These are phyloP conservation scores for Diophrys sp. DNA, from an alignment of 73 alveolate genomes.

Conservation along the genomic window DNA sequence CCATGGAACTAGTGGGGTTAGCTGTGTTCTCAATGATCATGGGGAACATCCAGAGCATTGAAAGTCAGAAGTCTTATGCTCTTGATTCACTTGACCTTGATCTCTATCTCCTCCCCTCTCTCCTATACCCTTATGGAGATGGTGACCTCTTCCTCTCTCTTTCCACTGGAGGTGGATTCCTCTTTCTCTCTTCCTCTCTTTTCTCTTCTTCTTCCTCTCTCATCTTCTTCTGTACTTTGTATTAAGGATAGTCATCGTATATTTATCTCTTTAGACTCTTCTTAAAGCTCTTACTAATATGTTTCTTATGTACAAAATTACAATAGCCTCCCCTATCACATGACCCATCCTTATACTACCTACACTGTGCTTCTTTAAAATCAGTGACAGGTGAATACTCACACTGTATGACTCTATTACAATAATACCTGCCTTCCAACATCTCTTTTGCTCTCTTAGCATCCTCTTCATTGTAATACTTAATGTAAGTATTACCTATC, in stretches of 20 bases:
- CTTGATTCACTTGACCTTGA: not conserved
- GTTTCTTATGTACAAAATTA: constrained; percentile 98
- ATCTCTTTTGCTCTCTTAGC: constrained; percentile 93
- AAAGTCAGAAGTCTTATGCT: not conserved
- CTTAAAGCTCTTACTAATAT: constrained; percentile 84
- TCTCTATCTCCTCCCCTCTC: constrained; percentile 16
- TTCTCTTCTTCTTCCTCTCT: constrained; percentile 47
- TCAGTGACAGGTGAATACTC: constrained; percentile 99
- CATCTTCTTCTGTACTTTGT: constrained; percentile 67
- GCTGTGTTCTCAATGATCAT: no score
- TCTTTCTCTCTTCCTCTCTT: constrained; percentile 57
- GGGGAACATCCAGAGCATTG: no score
- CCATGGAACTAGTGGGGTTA: no score
- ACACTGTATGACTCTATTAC: constrained; percentile 76
- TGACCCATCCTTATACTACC: constrained; percentile 95
- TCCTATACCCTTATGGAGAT: not conserved
- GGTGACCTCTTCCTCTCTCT: constrained; percentile 5
- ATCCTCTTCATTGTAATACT: constrained; percentile 93
- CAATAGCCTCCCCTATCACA: constrained; percentile 99
- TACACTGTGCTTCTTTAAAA: constrained; percentile 98
- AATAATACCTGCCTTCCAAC: constrained; percentile 94
- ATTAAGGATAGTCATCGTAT: constrained; percentile 98
- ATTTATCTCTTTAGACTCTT: constrained; percentile 89
- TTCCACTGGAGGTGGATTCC: constrained; percentile 3
- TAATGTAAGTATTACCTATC: constrained; percentile 98